Conservation (phyloP, 2,329 filamentous ascomycete genomes). For the Neofusicoccum laricinum region DNA sequence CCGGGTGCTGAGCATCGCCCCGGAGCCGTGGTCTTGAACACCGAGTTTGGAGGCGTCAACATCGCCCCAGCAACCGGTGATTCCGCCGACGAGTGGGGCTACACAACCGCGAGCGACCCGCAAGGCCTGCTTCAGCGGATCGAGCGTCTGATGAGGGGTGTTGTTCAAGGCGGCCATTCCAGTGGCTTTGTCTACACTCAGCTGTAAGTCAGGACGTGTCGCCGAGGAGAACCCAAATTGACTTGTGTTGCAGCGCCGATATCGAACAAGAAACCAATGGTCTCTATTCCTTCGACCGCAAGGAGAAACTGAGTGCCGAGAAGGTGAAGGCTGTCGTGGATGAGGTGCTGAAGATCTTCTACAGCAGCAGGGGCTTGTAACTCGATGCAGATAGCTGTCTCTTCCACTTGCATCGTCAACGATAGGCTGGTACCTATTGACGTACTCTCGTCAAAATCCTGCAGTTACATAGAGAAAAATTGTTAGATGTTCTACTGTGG, state of each 20-base stretch:
- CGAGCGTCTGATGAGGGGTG: conserved; percentile 57
- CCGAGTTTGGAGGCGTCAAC: conserved; percentile 67
- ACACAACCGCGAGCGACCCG: conserved; percentile 62
- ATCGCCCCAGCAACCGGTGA: conserved; percentile 47
- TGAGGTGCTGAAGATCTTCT: conserved; percentile 34
- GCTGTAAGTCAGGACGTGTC: conserved; percentile 43
- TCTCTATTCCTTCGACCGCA: conserved; percentile 61
- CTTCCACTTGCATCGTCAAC: not conserved
- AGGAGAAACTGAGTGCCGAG: conserved; percentile 57
- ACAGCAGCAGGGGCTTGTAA: conserved; percentile 1
- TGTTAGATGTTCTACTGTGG: too few species aligned
- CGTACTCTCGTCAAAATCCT: not conserved
- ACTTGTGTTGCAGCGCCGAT: conserved; percentile 37
- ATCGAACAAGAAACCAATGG: conserved; percentile 70
- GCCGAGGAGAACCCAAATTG: conserved; percentile 29
- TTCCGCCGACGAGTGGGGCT: conserved; percentile 58
- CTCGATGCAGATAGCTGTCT: not conserved
- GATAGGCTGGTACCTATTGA: not conserved
- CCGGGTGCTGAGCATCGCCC: conserved; percentile 51
- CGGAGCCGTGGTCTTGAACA: conserved; percentile 62
- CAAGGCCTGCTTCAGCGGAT: conserved; percentile 59
- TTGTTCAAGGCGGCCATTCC: conserved; percentile 55
- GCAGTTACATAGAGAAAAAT: not conserved
- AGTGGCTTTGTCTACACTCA: conserved; percentile 68
- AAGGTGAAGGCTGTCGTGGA: conserved; percentile 60